phyloP scores from a whole-genome alignment of 1,139 yeast species.

The Schizosaccharomyces versatilis region DNA sequence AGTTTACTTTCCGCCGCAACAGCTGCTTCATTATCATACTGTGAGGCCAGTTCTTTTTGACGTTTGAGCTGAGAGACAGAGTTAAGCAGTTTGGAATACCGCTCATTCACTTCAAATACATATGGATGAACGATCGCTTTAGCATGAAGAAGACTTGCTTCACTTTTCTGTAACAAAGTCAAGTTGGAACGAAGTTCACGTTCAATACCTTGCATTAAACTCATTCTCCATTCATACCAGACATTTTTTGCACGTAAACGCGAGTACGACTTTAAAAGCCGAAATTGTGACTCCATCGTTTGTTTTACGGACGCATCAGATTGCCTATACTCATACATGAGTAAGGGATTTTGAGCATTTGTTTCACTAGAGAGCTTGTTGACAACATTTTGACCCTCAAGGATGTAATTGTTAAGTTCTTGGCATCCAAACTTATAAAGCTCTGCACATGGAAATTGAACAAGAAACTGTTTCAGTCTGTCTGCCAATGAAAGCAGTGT shows the following conservation, averaged over 20 bases:
- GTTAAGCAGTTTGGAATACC: too few relatives aligned
- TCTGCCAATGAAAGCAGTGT: slow-evolving; percentile 15
- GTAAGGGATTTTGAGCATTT: slow-evolving; percentile 26
- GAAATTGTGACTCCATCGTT: slow-evolving; percentile 27
- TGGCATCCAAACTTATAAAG: slow-evolving; percentile 24
- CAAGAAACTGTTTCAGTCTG: slow-evolving; percentile 15
- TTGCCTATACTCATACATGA: slow-evolving; percentile 28
- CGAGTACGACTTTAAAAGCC: slow-evolving; percentile 28
- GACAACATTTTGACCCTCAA: slow-evolving; percentile 28
- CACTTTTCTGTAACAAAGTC: slow-evolving; percentile 11
- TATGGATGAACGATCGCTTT: neutral
- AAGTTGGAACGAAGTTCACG: slow-evolving; percentile 21
- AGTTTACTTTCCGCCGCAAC: neutral
- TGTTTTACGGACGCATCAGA: slow-evolving; percentile 23
- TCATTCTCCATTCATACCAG: slow-evolving; percentile 41
- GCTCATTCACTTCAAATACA: neutral
- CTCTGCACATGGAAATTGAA: slow-evolving; percentile 18
- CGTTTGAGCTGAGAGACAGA: neutral
- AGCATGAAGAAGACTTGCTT: neutral
- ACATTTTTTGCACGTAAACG: slow-evolving; percentile 30
- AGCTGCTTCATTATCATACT: neutral
- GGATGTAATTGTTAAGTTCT: slow-evolving; percentile 30
- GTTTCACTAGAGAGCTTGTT: slow-evolving; percentile 27
- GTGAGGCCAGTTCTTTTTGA: neutral
- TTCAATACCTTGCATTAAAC: slow-evolving; percentile 25